These are phyloP conservation scores for Physaria fendleri DNA, from an alignment of 345 rosid genomes.

Conservation along the genomic window DNA sequence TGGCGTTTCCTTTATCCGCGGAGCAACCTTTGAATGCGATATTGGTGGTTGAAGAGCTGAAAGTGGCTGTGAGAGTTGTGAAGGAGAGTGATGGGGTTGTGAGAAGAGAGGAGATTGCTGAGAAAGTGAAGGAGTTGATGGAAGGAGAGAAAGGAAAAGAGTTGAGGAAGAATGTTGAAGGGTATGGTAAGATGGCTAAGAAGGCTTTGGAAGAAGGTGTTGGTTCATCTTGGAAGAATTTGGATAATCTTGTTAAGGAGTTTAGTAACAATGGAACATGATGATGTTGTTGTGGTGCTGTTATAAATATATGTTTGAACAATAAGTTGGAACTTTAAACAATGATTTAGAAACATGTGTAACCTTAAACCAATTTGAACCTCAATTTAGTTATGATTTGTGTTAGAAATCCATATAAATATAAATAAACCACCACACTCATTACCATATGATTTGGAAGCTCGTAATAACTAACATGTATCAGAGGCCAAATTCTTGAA, in stretches of 20 bases:
- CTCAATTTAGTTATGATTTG: no score
- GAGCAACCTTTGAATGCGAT: not conserved
- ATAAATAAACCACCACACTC: no score
- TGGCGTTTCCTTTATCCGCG: not conserved
- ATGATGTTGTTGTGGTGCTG: not conserved
- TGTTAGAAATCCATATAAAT: no score
- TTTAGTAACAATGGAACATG: not conserved
- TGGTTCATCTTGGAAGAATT: not conserved
- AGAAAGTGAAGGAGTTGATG: constrained; percentile 6
- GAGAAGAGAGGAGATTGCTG: not conserved
- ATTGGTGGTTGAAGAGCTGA: constrained; percentile 5
- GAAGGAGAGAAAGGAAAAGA: constrained; percentile 2
- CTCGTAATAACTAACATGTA: no score
- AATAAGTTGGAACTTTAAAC: not conserved
- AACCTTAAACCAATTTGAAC: not conserved
- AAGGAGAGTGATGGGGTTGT: not conserved
- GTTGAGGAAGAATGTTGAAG: not conserved
- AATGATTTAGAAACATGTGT: not conserved
- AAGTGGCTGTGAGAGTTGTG: not conserved
- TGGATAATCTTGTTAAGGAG: not conserved
- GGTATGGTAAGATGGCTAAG: not conserved
- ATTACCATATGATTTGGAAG: no score
- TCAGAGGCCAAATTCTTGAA: no score
- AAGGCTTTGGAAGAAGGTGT: constrained; percentile 1
- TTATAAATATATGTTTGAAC: not conserved